A percentile compares a stretch with the other conserved stretches of the same genome.
These are phyloP conservation scores for Penicillium thymicola DNA, from an alignment of 2,329 filamentous ascomycete genomes.

Conservation along the genomic window DNA sequence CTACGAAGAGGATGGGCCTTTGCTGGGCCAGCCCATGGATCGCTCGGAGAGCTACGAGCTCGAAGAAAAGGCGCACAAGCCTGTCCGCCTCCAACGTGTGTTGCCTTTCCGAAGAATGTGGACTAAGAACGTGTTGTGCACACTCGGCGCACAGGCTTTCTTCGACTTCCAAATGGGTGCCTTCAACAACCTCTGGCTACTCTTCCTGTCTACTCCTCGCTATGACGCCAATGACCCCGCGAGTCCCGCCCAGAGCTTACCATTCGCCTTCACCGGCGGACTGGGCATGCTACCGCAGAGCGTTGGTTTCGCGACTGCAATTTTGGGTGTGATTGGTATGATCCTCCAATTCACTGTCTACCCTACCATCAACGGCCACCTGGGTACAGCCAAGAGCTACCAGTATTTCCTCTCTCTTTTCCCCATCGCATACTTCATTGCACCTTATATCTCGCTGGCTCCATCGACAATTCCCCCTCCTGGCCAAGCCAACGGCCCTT, in stretches of 20 bases:
- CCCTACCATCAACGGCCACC: slow-evolving; percentile 61
- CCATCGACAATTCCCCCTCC: slow-evolving; percentile 52
- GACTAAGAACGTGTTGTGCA: slow-evolving; percentile 55
- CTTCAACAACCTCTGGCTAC: slow-evolving; percentile 73
- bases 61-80: slow-evolving; percentile 34
- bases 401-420: slow-evolving; percentile 66
- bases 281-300: slow-evolving; percentile 67
- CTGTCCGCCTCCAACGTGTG: slow-evolving; percentile 38
- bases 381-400: slow-evolving; percentile 68
- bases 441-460: slow-evolving; percentile 68
- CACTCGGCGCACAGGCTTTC: slow-evolving; percentile 62
- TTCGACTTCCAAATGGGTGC: slow-evolving; percentile 71
- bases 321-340: slow-evolving; percentile 71
- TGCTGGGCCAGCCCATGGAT: slow-evolving; percentile 33
- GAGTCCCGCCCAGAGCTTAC: slow-evolving; percentile 46
- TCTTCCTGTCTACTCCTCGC: slow-evolving; percentile 72
- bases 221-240: slow-evolving; percentile 43
- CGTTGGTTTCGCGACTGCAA: slow-evolving; percentile 72
- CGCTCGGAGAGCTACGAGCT: slow-evolving; percentile 36
- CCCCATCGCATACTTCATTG: slow-evolving; percentile 66
- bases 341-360: slow-evolving; percentile 68
- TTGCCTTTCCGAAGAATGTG: slow-evolving; percentile 52
- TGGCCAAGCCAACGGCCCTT: slow-evolving; percentile 38
- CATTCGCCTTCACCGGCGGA: slow-evolving; percentile 64
- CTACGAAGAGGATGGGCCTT: slow-evolving; percentile 35